Conservation (phyloP, 768 basidiomycete genomes). For the Panaeolus cyanescens region DNA sequence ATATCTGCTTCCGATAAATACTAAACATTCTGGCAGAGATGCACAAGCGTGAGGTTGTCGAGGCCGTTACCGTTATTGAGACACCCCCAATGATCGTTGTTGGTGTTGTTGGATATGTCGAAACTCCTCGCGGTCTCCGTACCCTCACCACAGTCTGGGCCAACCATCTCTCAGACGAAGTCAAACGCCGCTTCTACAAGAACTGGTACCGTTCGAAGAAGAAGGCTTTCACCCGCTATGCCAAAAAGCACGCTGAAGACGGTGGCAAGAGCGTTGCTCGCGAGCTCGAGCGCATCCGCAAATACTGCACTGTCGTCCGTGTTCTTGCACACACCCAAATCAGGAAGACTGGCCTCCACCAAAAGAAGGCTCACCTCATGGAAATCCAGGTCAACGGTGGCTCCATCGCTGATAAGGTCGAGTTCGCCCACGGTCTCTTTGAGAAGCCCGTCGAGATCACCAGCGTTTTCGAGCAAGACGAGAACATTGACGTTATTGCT, state of each 20-base stretch:
- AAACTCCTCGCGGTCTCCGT: conserved; percentile 98
- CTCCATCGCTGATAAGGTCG: conserved; percentile 94
- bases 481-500: conserved; percentile 94
- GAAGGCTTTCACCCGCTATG: conserved; percentile 99
- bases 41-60: conserved; percentile 99
- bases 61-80: conserved; percentile 95
- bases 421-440: conserved; percentile 90
- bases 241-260: conserved; percentile 98
- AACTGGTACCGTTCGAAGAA: conserved; percentile 99
- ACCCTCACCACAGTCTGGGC: conserved; percentile 99
- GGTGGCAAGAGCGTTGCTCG: conserved; percentile 88
- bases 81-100: conserved; percentile 96
- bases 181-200: conserved; percentile 99
- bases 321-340: conserved; percentile 99
- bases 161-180: conserved; percentile 94
- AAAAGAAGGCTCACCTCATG: conserved; percentile 99
- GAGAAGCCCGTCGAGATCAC: conserved; percentile 92
- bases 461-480: conserved; percentile 93
- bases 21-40: conserved; percentile 65
- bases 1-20: neutral
- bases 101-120: conserved; percentile 99
- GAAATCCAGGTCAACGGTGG: conserved; percentile 99
- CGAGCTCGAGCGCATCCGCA: conserved; percentile 99
- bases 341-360: conserved; percentile 94
- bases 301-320: conserved; percentile 99